Base-by-base conservation (phyloP, 768 basidiomycete species). In the Podaxis pistillaris region DNA sequence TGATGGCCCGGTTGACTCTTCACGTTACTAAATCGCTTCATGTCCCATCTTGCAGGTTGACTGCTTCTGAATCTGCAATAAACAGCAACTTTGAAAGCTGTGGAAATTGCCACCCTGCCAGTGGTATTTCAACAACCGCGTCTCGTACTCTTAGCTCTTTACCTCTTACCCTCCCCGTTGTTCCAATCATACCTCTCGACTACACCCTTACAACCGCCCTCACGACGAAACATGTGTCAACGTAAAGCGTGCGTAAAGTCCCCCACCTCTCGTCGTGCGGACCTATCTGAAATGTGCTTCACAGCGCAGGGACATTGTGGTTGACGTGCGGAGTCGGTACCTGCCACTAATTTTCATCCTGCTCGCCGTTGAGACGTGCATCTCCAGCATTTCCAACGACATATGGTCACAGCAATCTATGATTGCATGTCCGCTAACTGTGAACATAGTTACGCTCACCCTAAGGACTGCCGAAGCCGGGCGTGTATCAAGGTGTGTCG, bases 281-380 rank as follows among this genome's bases (percentile, higher is more conserved):
- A 52, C 30, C 63, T 66, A 65, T 59, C 54, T 44, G 63, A 62
- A n/a, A 41, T 28, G 17, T 46, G 5, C 30, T 13, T 52, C 62
- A 60, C 72, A 91, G 90, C 63, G 84, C 90, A 82, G 90, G 90
- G 73, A 91, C 90, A 19, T 83, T 83, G 24, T 92, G 90, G 90
- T 75, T 78, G 59, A 81, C 79, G 63, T 92, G 90, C 72, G 86
- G 86, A 68, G 90, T 91, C 75, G 66, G 71, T 74, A 59, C n/a
- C 26, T 59, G 24, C 26, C 2, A 19, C 19, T 15, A 54, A 66
- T 55, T 64, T 55, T 50, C 63, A 56, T 62, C 57, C 36, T 33
- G 24, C 22, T 44, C 36, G 36, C 65, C 46, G 54, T 41, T 70
- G 37, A 73, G 55, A 55, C 28, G 41, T 40, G 53, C 33, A 37